Base-by-base conservation (phyloP, 2,329 filamentous ascomycete genomes). In the Curvularia spicifera region DNA sequence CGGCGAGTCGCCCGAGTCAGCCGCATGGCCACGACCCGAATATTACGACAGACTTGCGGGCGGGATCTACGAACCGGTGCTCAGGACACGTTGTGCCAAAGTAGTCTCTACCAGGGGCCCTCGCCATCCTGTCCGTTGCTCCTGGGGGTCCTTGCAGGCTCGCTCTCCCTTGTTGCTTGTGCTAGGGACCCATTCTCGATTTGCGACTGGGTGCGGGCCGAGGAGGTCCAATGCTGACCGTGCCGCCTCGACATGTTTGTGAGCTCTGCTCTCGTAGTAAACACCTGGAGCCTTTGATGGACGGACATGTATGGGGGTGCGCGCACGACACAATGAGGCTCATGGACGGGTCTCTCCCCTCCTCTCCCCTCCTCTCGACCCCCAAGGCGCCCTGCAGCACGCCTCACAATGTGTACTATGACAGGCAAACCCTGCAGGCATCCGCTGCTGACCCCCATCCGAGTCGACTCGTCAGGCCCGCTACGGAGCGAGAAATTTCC, bases 51-150 rank as follows among this genome's bases (percentile, higher is more conserved):
- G 56, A 61, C 57, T 58, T 63, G 59, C 71, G 72, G 71, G 72
- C 72, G 69, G 68, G 73, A 76, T 76, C 74, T 73, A 69, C 72
- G 69, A 76, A 75, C 72, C 69, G 68, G 68, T 72, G 69, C 70
- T 69, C 63, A 67, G 63, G 63, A 71, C 70, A 73, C 72, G 70
- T 72, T 72, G 69, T 72, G 68, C 68, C 69, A 74, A 71, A 72
- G 56, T 59, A 67, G 69, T 68, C 56, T 51, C 56, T 58, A 53
- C 53, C 64, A 54, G 66, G 72, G 70, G 60, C 60, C 59, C 62
- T 63, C 56, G 61, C 53, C 53, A 52, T 54, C 55, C 57, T 64
- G 56, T 57, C 60, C 53, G 52, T 49, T 55, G 53, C 55, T 55
- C 57, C 56, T 56, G 47, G 47, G 51, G 61, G 58, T 56, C 59